Base-by-base conservation (phyloP, 2,329 filamentous ascomycete species). In the Albophoma yamanashiensis region DNA sequence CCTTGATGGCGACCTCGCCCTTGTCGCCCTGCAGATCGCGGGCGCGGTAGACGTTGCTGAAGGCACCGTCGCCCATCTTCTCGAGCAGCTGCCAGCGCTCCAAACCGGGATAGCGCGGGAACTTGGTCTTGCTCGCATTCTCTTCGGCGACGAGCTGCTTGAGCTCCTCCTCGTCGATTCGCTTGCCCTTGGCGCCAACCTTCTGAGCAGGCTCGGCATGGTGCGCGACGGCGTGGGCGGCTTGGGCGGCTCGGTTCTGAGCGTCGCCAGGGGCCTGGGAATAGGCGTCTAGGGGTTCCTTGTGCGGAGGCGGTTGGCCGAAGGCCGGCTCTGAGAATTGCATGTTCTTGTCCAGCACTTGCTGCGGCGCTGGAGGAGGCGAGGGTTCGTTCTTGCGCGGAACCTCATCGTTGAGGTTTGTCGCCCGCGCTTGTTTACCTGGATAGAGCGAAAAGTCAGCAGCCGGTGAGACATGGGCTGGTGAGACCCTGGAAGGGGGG, bases 61-160 rank as follows among this genome's bases (percentile, higher is more conserved):
- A 99, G 62, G 94, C 94, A 63, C 94, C 94, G 67, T 97, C 94
- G 65, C 94, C 94, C 93, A 99, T 99, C 82, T 97, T 97, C 76
- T 96, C 92, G 58, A 94, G 61, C 40, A 97, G 79, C 59, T 88
- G 85, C 88, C 90, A 99, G 69, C 92, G 70, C 58, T 76, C 75
- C 11, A 76, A 68, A 38, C 75, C 75, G 2, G 74, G 73, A 57
- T 76, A 76, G 67, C 79, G 83, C 47, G 94, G 93, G 70, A 97
- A 87, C 74, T 92, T 96, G 71, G 86, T 86, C 73, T 87, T 90
- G 75, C 80, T 91, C 69, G 90, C 89, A 62, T 92, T 91, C 79
- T 97, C 94, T 72, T 97, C 94, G 60, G 91, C 91, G 1, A 99
- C 86, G 47, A 97, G 87, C 68, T 89, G 87, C 71, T 92, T 89